Conservation (phyloP, 345 rosid species). For the Carallia pectinifolia region DNA sequence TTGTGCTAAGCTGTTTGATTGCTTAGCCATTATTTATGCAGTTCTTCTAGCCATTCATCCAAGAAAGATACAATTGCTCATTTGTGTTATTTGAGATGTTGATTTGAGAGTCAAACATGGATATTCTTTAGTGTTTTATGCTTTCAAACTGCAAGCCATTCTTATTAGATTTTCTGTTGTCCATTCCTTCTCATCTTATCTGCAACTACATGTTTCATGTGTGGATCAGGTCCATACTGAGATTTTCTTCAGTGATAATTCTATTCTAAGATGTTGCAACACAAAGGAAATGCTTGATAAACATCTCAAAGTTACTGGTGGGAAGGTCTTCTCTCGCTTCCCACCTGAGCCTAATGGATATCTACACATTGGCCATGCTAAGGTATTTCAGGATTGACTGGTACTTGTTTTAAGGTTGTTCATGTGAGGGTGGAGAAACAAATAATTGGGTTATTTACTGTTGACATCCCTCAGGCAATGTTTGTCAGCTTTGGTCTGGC, state of each 20-base stretch:
- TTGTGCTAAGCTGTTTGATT: too few species aligned
- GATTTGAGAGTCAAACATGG: background rate
- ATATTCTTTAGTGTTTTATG: background rate
- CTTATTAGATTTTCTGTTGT: background rate
- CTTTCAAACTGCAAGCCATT: background rate
- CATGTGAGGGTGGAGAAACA: background rate
- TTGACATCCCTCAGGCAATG: conserved; percentile 66
- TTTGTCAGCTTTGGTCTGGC: conserved; percentile 97
- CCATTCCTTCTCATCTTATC: background rate
- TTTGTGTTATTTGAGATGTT: background rate
- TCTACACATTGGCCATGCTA: conserved; percentile 98
- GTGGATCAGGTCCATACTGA: conserved; percentile 75
- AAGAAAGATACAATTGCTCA: too few species aligned
- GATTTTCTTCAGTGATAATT: conserved; percentile 68
- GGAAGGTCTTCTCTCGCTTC: conserved; percentile 78
- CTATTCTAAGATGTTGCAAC: conserved; percentile 83
- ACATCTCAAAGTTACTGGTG: conserved; percentile 72
- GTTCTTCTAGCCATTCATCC: too few species aligned
- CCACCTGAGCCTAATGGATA: conserved; percentile 99
- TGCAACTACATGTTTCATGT: background rate
- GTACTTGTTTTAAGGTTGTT: conserved; percentile 1
- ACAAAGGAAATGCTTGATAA: conserved; percentile 71
- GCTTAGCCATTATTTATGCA: too few species aligned
- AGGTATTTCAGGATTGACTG: conserved; percentile 41
- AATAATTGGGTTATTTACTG: background rate